Evolutionary conservation across 371 early-diverging fungal species (phyloP), one percentile per base, ranked within the genome.

Genomic region (Mortierella sp.): DNA sequence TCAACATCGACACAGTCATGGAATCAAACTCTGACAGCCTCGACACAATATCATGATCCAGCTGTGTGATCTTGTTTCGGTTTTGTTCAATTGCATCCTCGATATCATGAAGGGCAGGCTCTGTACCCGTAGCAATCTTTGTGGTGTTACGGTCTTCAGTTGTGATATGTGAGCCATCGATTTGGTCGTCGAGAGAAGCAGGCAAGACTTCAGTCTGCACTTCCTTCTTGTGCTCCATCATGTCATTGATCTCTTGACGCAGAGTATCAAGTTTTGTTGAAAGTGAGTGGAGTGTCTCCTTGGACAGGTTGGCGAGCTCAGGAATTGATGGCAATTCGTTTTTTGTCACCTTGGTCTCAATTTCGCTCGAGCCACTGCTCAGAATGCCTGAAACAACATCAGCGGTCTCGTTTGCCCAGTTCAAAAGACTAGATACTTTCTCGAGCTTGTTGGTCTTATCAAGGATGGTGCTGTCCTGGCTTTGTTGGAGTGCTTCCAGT

Each of bases 341-440:
- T 9, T 65, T 43, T 15, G 32, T 5, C 3, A 16, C 10, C 6
- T 45, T 36, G 55, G 15, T 10, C 19, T 38, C 57, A 57, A 47
- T 8, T n/a, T 69, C 40, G 16, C 53, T 32, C 38, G 61, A 59
- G 5, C 38, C 41, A 13, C 53, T 45, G 33, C 41, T 32, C 61
- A 58, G n/a, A 24, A 69, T 32, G 16, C n/a, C 32, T 11, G 72
- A 43, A 3, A 76, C 72, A 1, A 32, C 50, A 8, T 47, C 50
- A 1, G 60, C 11, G 48, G 82, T 69, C 33, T 75, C 72, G 36
- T 76, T 45, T 6, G 64, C 70, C 82, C 76, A 76, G 22, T 72
- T 47, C 52, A 76, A 8, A 7, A 81, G 21, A 13, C 63, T 55
- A 2, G 72, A 36, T 0, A 72, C 67, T n/a, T 38, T 61, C 6